Percentiles rank a stretch among this genome's conserved stretches.
These are phyloP conservation scores for Phytophthora megakarya DNA, from an alignment of 352 stramenopile species.

Conservation along the genomic window DNA sequence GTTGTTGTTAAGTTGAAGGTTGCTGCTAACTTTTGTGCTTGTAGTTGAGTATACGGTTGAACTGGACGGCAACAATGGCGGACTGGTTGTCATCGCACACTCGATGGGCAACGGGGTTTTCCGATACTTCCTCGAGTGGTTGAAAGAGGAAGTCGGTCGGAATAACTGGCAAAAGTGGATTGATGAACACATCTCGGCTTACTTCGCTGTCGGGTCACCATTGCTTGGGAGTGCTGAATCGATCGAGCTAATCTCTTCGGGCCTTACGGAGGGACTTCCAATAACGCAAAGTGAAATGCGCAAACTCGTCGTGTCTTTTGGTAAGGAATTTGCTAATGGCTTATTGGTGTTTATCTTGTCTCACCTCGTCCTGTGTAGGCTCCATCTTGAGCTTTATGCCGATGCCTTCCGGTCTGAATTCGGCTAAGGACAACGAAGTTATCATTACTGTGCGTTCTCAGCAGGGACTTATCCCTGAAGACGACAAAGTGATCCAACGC, in stretches of 20 bases:
- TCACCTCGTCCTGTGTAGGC: constrained; percentile 30
- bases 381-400: constrained; percentile 78
- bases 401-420: constrained; percentile 57
- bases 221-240: constrained; percentile 72
- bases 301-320: constrained; percentile 74
- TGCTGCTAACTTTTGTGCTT: constrained; percentile 18
- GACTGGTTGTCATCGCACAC: constrained; percentile 79
- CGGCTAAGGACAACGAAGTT: constrained; percentile 58
- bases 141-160: constrained; percentile 72
- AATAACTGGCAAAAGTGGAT: constrained; percentile 82
- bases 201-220: constrained; percentile 76
- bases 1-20: neutral
- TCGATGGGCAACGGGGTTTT: constrained; percentile 85
- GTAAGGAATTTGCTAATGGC: constrained; percentile 27
- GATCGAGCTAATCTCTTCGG: constrained; percentile 71
- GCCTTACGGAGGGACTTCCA: constrained; percentile 65
- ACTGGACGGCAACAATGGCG: constrained; percentile 46
- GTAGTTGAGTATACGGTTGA: constrained; percentile 67
- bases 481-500: constrained; percentile 28
- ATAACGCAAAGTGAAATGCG: constrained; percentile 70
- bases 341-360: neutral
- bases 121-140: constrained; percentile 84
- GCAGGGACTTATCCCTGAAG: constrained; percentile 19
- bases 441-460: constrained; percentile 57
- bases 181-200: constrained; percentile 72